Evolutionary conservation across 1,284 basidiomycete species (phyloP).

Genomic region (Cutaneotrichosporon curvatum): DNA sequence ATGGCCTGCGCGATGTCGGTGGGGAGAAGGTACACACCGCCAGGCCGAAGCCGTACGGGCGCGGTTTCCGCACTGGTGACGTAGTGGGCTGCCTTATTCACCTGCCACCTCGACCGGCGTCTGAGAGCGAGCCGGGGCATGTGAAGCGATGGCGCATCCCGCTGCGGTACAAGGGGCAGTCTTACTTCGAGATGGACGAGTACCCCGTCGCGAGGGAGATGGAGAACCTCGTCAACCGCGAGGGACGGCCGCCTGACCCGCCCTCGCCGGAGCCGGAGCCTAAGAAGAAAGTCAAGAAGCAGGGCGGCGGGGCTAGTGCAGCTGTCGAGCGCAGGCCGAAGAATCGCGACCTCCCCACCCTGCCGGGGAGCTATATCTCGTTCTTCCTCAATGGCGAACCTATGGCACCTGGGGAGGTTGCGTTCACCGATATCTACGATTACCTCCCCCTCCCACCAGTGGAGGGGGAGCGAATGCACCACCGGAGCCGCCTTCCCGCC

Average conservation of each 20-base stretch:
- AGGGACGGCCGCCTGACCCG: slow-evolving; percentile 42
- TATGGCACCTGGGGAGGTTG: slow-evolving; percentile 56
- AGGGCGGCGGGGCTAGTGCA: slow-evolving; percentile 2
- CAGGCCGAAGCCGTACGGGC: slow-evolving; percentile 68
- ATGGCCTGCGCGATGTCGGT: slow-evolving; percentile 81
- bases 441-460: slow-evolving; percentile 70
- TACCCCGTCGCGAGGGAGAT: slow-evolving; percentile 91
- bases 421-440: slow-evolving; percentile 84
- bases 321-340: not conserved
- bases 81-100: slow-evolving; percentile 66
- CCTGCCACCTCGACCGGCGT: slow-evolving; percentile 61
- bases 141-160: slow-evolving; percentile 79
- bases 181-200: slow-evolving; percentile 91
- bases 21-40: slow-evolving; percentile 86
- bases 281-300: slow-evolving; percentile 46
- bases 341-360: slow-evolving; percentile 53
- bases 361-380: slow-evolving; percentile 67
- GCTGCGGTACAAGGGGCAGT: slow-evolving; percentile 91
- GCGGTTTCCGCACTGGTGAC: slow-evolving; percentile 69
- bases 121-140: slow-evolving; percentile 62
- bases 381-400: slow-evolving; percentile 91
- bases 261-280: slow-evolving; percentile 13
- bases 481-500: slow-evolving; percentile 5
- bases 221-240: slow-evolving; percentile 68
- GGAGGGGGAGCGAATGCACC: not conserved